These are phyloP conservation scores for Solanum bulbocastanum DNA, from an alignment of 257 asterid species.

Conservation along the genomic window DNA sequence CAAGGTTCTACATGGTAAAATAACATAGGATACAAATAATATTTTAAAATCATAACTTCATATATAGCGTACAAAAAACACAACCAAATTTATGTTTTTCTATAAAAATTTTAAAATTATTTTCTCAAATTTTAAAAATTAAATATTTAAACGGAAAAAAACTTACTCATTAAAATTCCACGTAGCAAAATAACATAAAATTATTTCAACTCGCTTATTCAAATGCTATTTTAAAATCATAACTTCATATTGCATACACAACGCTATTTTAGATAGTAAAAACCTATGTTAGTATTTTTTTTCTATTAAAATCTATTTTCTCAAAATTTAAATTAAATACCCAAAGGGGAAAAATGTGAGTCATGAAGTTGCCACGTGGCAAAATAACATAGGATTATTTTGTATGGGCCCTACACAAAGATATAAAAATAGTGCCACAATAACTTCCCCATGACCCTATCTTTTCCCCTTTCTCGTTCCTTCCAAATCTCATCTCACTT, in stretches of 20 bases:
- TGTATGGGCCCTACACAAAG: constrained; percentile 22
- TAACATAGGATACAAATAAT: no score
- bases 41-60: no score
- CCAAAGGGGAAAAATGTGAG: not conserved
- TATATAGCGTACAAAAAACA: not conserved
- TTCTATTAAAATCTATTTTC: no score
- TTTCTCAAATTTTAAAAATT: no score
- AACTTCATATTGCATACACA: not conserved
- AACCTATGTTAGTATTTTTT: not conserved
- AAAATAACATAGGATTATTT: constrained; percentile 20
- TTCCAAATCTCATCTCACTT: constrained; percentile 22
- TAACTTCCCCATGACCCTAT: constrained; percentile 9
- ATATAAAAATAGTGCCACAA: constrained; percentile 12
- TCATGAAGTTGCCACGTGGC: constrained; percentile 23
- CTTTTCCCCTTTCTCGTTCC: constrained; percentile 29
- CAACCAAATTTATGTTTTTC: not conserved
- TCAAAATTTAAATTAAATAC: not conserved
- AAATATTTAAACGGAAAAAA: not conserved
- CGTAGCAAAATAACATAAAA: not conserved
- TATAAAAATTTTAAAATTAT: no score
- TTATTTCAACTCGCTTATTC: not conserved
- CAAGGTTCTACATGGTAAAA: no score
- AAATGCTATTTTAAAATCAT: no score
- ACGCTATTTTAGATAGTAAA: not conserved
- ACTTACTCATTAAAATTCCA: not conserved